Percentiles rank a stretch among this genome's conserved stretches.
Conservation (phyloP, 257 asterid genomes). For the Cynanchum wilfordii region DNA sequence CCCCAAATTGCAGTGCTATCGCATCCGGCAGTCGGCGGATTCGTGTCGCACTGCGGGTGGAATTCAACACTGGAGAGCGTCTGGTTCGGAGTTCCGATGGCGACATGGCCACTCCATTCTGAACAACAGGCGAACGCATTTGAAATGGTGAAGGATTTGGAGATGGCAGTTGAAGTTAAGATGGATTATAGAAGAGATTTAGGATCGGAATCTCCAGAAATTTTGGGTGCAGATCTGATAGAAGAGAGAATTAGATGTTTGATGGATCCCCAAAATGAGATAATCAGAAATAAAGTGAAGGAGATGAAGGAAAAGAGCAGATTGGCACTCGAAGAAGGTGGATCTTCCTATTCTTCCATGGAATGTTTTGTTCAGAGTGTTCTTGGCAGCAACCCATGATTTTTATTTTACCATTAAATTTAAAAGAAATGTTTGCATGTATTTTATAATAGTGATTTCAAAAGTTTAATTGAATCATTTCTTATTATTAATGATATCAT, state of each 20-base stretch:
- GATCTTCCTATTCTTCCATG: not conserved
- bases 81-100: conserved; percentile 8
- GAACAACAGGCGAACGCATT: conserved; percentile 10
- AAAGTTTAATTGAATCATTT: not conserved
- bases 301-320: conserved; percentile 10
- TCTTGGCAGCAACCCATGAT: not conserved
- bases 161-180: conserved; percentile 8
- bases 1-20: conserved; percentile 26
- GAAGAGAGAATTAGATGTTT: not conserved
- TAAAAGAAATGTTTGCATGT: not conserved
- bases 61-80: conserved; percentile 6
- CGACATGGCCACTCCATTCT: conserved; percentile 4
- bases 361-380: not conserved
- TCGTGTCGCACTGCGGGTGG: conserved; percentile 36
- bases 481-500: not conserved
- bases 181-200: conserved; percentile 1
- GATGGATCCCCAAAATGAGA: conserved; percentile 9
- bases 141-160: conserved; percentile 1
- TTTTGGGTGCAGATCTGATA: conserved; percentile 1
- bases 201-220: not conserved
- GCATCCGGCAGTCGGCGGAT: conserved; percentile 34
- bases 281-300: conserved; percentile 3
- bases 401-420: not conserved
- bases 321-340: conserved; percentile 1
- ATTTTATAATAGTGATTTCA: no score